Conservation (phyloP, 495 filamentous ascomycete species). For the Aspergillus biplanus region DNA sequence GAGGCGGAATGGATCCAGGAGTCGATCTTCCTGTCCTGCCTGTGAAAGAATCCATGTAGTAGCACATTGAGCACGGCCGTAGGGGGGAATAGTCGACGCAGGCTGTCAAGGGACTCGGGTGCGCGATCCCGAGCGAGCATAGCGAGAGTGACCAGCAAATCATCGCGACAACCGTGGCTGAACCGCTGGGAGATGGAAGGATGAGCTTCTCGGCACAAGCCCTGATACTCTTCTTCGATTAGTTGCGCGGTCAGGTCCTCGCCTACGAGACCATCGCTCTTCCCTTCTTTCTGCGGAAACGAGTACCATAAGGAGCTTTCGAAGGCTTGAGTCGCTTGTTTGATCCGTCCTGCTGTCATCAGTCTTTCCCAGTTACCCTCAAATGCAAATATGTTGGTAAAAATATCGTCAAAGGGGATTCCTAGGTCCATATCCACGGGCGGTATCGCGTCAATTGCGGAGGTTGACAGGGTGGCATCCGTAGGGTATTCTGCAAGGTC, state of each 20-base stretch:
- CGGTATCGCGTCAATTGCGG: not conserved
- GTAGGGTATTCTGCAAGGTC: too few relatives aligned
- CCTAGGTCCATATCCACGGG: not conserved
- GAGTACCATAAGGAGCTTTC: not conserved
- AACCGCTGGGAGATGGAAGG: not conserved
- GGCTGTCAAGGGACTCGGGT: not conserved
- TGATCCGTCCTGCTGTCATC: not conserved
- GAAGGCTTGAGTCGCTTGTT: not conserved
- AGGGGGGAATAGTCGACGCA: not conserved
- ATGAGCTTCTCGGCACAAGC: not conserved
- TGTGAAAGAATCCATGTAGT: not conserved
- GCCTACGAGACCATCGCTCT: not conserved
- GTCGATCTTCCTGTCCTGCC: not conserved
- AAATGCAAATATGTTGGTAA: not conserved
- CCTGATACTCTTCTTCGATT: not conserved
- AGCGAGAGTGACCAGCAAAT: not conserved
- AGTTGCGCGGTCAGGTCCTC: not conserved
- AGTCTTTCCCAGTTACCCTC: not conserved
- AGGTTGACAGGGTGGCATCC: not conserved
- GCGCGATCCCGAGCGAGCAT: not conserved
- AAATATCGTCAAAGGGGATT: not conserved
- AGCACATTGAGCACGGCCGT: not conserved
- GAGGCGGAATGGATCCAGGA: not conserved
- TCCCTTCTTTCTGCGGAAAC: not conserved
- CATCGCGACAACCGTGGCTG: not conserved